Evolutionary conservation across 1,284 basidiomycete species (phyloP).

Genomic region (Boletellus sp.): DNA sequence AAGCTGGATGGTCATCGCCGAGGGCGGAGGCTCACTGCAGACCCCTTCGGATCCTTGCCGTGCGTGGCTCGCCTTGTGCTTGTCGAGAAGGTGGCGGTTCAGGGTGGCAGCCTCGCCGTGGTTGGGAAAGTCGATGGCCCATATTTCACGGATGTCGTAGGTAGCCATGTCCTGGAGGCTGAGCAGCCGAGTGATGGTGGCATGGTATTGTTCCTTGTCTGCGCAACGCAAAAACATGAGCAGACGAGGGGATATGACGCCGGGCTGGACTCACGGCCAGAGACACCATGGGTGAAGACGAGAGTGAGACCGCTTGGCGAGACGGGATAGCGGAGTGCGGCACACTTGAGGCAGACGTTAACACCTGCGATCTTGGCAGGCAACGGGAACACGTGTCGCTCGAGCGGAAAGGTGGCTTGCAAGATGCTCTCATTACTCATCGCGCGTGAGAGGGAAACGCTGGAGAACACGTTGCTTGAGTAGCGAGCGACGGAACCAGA

Average conservation of each 20-base stretch:
- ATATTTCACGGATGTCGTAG: slow-evolving; percentile 44
- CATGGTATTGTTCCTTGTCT: slow-evolving; percentile 57
- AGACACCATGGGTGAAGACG: slow-evolving; percentile 26
- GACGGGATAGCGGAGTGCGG: slow-evolving; percentile 26
- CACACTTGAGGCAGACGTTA: slow-evolving; percentile 15
- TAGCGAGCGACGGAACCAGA: too few species aligned
- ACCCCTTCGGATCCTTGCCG: slow-evolving; percentile 4
- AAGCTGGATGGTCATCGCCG: too few species aligned
- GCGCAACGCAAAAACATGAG: neutral
- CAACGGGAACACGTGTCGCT: slow-evolving; percentile 20
- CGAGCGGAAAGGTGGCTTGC: slow-evolving; percentile 8
- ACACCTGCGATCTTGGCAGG: slow-evolving; percentile 14
- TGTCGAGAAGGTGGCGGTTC: slow-evolving; percentile 38
- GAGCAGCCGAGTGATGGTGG: slow-evolving; percentile 41
- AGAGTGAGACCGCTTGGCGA: slow-evolving; percentile 26
- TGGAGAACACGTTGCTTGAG: neutral
- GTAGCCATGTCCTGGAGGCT: slow-evolving; percentile 23
- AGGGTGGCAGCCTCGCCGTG: slow-evolving; percentile 50
- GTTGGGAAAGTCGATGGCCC: slow-evolving; percentile 51
- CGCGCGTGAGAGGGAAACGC: neutral
- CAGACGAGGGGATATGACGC: too few species aligned
- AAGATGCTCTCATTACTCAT: slow-evolving; percentile 8
- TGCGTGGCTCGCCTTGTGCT: slow-evolving; percentile 21
- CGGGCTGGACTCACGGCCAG: slow-evolving; percentile 22
- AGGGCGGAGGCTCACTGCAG: slow-evolving; percentile 20